These are phyloP conservation scores for Penicillium palitans DNA, from an alignment of 2,329 filamentous ascomycete genomes.

Conservation along the genomic window DNA sequence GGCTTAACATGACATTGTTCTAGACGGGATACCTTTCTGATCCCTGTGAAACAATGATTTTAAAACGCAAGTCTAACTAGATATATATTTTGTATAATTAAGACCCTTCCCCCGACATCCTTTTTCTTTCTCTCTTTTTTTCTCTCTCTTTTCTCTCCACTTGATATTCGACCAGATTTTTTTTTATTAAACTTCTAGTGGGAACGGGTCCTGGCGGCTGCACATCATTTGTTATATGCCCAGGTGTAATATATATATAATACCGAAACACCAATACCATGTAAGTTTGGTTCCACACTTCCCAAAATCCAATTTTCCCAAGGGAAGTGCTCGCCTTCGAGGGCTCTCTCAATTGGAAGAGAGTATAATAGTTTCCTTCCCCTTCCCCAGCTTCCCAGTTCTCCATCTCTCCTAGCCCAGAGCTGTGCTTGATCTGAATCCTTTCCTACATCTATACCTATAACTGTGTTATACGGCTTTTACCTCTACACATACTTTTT, in stretches of 20 bases:
- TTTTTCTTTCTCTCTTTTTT: not conserved
- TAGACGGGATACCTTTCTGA: not conserved
- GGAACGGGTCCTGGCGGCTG: slow-evolving; percentile 20
- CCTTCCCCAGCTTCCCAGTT: slow-evolving; percentile 6
- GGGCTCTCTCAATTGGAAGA: slow-evolving; percentile 7
- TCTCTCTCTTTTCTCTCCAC: slow-evolving; percentile 8
- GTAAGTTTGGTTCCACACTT: slow-evolving; percentile 24
- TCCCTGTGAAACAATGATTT: slow-evolving; percentile 1
- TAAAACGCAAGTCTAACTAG: not conserved
- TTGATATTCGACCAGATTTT: slow-evolving; percentile 2
- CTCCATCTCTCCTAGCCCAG: slow-evolving; percentile 15
- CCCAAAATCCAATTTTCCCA: slow-evolving; percentile 15
- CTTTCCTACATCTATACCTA: not conserved
- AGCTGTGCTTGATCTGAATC: slow-evolving; percentile 29
- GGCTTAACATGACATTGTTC: not conserved
- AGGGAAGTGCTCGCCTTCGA: not conserved
- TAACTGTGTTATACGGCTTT: slow-evolving; percentile 27
- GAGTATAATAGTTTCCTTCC: slow-evolving; percentile 22
- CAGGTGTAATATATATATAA: not conserved
- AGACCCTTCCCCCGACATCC: not conserved
- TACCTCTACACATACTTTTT: slow-evolving; percentile 5
- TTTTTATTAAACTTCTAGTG: slow-evolving; percentile 13
- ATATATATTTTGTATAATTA: not conserved
- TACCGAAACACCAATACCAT: not conserved
- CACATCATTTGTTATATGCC: slow-evolving; percentile 22